Percentiles rank a stretch among this genome's conserved stretches.
Conservation (phyloP, 2,329 filamentous ascomycete genomes). For the Microsporum canis region DNA sequence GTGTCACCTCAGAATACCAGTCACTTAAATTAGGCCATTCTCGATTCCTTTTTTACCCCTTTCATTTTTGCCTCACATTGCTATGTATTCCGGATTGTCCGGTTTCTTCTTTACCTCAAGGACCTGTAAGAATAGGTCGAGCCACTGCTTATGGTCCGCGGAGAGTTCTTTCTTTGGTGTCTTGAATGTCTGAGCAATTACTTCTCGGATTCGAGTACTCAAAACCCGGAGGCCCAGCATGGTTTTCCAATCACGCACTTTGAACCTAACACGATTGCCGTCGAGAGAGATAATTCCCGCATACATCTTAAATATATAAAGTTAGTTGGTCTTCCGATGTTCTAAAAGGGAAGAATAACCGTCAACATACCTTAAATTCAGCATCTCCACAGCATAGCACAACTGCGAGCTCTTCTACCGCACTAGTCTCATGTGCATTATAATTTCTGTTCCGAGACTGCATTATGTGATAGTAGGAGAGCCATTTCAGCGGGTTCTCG, state of each 20-base stretch:
- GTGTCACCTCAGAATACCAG: neutral
- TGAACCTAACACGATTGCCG: slow-evolving; percentile 74
- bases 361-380: slow-evolving; percentile 60
- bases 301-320: slow-evolving; percentile 8
- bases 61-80: neutral
- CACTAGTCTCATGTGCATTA: slow-evolving; percentile 81
- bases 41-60: neutral
- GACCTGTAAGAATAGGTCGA: slow-evolving; percentile 61
- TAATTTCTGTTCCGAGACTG: slow-evolving; percentile 68
- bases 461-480: slow-evolving; percentile 97
- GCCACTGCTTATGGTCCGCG: slow-evolving; percentile 59
- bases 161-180: slow-evolving; percentile 35
- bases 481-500: slow-evolving; percentile 52
- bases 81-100: slow-evolving; percentile 1
- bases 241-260: slow-evolving; percentile 77
- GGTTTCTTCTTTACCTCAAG: slow-evolving; percentile 32
- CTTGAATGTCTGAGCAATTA: slow-evolving; percentile 57
- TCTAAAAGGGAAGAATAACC: neutral
- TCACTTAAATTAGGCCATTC: slow-evolving; percentile 1
- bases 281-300: slow-evolving; percentile 76
- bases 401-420: slow-evolving; percentile 69
- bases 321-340: neutral
- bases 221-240: slow-evolving; percentile 81
- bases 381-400: slow-evolving; percentile 78
- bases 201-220: slow-evolving; percentile 59